These are phyloP conservation scores for Neohortaea acidophila DNA, from an alignment of 495 filamentous ascomycete species.

Conservation along the genomic window DNA sequence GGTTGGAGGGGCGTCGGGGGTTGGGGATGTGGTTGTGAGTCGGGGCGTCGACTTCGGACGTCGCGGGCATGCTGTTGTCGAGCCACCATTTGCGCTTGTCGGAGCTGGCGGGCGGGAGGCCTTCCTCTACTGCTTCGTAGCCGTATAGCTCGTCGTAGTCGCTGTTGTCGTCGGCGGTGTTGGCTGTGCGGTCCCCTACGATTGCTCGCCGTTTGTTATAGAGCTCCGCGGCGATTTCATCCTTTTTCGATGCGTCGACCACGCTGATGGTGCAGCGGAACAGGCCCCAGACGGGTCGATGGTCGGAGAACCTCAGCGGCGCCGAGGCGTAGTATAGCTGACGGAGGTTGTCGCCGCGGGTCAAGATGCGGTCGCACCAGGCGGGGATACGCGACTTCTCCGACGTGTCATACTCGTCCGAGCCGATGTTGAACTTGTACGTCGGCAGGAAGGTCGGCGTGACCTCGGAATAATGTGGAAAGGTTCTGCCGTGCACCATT, in stretches of 20 bases:
- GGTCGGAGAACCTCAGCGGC: slow-evolving; percentile 75
- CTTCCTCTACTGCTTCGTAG: slow-evolving; percentile 61
- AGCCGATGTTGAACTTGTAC: slow-evolving; percentile 86
- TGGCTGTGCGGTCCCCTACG: slow-evolving; percentile 32
- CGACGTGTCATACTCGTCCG: slow-evolving; percentile 79
- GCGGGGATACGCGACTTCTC: slow-evolving; percentile 91
- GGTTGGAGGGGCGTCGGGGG: slow-evolving; percentile 60
- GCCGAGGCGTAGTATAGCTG: slow-evolving; percentile 70
- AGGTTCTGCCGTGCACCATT: slow-evolving; percentile 83
- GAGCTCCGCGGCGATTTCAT: slow-evolving; percentile 51
- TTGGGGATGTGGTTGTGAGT: slow-evolving; percentile 47
- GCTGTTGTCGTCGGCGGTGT: slow-evolving; percentile 34
- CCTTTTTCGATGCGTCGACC: slow-evolving; percentile 56
- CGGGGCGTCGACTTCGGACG: slow-evolving; percentile 53
- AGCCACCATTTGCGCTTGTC: slow-evolving; percentile 91
- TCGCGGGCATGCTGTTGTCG: slow-evolving; percentile 63
- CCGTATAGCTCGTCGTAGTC: slow-evolving; percentile 63
- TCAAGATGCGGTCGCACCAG: slow-evolving; percentile 88
- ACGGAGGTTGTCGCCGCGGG: slow-evolving; percentile 66
- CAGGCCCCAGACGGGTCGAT: slow-evolving; percentile 77
- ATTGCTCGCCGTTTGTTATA: slow-evolving; percentile 53
- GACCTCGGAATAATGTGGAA: slow-evolving; percentile 81
- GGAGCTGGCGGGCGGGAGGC: slow-evolving; percentile 76
- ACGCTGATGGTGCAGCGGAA: slow-evolving; percentile 73
- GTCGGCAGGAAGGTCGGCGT: slow-evolving; percentile 76